Evolutionary conservation across 139 green algal species (phyloP).

Genomic region (Zygnema cylindricum): DNA sequence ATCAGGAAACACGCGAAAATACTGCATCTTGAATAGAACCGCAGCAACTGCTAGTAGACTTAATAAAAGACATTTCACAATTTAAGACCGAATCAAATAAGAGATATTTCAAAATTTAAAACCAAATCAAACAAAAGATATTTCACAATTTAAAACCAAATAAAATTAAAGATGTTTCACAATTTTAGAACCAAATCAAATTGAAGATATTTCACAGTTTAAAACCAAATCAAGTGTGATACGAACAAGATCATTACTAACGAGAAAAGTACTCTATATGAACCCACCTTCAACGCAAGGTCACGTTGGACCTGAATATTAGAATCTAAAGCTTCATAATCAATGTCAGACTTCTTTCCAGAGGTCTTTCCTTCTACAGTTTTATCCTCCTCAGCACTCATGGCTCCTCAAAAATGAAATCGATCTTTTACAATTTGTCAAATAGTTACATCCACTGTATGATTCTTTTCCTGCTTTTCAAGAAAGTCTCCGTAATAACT

Average conservation of each 20-base stretch:
- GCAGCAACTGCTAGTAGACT: no score
- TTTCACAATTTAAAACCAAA: not conserved
- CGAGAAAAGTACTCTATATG: no score
- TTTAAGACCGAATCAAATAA: not conserved
- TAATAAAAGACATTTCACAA: not conserved
- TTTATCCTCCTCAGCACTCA: slow-evolving; percentile 24
- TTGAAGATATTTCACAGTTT: slow-evolving; percentile 7
- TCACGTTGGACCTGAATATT: slow-evolving; percentile 34
- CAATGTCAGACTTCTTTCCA: slow-evolving; percentile 44
- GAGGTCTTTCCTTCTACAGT: not conserved
- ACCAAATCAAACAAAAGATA: not conserved
- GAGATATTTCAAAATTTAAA: not conserved
- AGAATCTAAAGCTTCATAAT: slow-evolving; percentile 46
- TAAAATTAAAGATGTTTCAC: not conserved
- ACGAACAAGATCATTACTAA: no score
- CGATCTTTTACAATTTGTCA: not conserved
- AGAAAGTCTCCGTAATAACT: not conserved
- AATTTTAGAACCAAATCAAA: not conserved
- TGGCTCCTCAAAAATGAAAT: not conserved
- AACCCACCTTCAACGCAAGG: slow-evolving; percentile 38
- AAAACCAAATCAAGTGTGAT: not conserved
- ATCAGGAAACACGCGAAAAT: no score
- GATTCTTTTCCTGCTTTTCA: not conserved
- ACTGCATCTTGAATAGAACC: no score
- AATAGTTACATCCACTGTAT: not conserved